phyloP scores from a whole-genome alignment of 2,329 filamentous ascomycete genomes.

The Coniochaeta ligniaria region DNA sequence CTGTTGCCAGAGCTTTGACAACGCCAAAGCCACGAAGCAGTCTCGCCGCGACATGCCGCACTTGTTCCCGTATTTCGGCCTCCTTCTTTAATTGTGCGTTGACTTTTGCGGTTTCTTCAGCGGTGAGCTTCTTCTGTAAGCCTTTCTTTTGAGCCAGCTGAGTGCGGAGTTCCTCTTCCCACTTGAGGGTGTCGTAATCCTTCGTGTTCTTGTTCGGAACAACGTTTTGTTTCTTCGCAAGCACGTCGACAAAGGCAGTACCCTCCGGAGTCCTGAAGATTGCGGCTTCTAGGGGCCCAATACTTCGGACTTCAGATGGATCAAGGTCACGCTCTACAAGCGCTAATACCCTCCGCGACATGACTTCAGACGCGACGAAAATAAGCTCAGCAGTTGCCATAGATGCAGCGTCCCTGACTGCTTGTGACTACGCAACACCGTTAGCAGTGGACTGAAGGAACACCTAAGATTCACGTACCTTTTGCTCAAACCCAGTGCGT shows the following conservation, averaged over 20 bases:
- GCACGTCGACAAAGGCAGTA: constrained; percentile 80
- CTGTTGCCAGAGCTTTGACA: constrained; percentile 71
- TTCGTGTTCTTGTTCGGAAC: constrained; percentile 83
- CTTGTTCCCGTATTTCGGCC: constrained; percentile 64
- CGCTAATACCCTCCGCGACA: constrained; percentile 68
- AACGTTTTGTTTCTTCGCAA: constrained; percentile 70
- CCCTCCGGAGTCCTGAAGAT: constrained; percentile 90
- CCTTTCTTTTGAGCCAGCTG: constrained; percentile 93
- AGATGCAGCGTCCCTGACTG: constrained; percentile 65
- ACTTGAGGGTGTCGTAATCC: constrained; percentile 93
- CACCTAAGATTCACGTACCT: constrained; percentile 36
- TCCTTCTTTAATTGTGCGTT: constrained; percentile 89
- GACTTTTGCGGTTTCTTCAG: constrained; percentile 84
- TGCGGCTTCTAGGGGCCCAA: constrained; percentile 83
- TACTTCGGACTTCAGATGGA: constrained; percentile 56
- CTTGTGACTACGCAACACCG: constrained; percentile 19
- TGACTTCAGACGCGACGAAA: constrained; percentile 81
- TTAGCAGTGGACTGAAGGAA: constrained; percentile 7
- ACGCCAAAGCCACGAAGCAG: constrained; percentile 81
- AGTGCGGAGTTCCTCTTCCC: constrained; percentile 85
- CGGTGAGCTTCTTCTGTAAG: constrained; percentile 79
- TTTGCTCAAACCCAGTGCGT: constrained; percentile 39
- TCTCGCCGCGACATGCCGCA: constrained; percentile 61
- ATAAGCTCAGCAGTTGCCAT: constrained; percentile 83
- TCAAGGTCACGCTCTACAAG: constrained; percentile 71